Conservation (phyloP, 441 rosid genomes). For the Mallotus japonicus region DNA sequence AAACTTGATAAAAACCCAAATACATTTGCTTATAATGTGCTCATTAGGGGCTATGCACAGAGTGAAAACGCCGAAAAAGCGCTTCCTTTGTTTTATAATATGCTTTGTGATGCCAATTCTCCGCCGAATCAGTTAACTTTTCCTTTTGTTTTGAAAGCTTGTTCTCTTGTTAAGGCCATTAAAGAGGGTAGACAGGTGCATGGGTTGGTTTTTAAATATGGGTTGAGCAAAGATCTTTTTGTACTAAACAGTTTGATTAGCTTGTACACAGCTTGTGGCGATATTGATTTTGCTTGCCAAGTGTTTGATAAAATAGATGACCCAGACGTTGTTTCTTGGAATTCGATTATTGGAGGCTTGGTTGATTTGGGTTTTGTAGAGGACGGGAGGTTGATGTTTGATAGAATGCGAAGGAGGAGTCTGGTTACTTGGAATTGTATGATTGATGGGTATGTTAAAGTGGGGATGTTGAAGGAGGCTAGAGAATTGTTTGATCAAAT, state of each 20-base stretch:
- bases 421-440: constrained; percentile 26
- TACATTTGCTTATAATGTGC: constrained; percentile 25
- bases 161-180: constrained; percentile 13
- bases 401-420: constrained; percentile 22
- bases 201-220: constrained; percentile 21
- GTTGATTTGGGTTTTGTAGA: constrained; percentile 12
- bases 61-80: constrained; percentile 14
- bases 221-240: constrained; percentile 21
- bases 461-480: no score
- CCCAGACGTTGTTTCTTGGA: constrained; percentile 23
- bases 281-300: constrained; percentile 6
- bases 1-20: constrained; percentile 21
- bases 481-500: constrained; percentile 14
- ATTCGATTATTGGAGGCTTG: constrained; percentile 12
- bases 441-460: background rate
- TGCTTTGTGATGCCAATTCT: constrained; percentile 17
- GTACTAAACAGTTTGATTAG: constrained; percentile 23
- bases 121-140: constrained; percentile 13
- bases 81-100: constrained; percentile 16
- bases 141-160: constrained; percentile 19
- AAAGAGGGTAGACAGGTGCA: constrained; percentile 21
- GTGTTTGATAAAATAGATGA: no score
- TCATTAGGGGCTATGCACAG: constrained; percentile 23
- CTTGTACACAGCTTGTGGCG: background rate
- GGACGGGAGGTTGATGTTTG: constrained; percentile 17